Base-by-base conservation (phyloP, 306 rosid species). In the Castanea crenata region DNA sequence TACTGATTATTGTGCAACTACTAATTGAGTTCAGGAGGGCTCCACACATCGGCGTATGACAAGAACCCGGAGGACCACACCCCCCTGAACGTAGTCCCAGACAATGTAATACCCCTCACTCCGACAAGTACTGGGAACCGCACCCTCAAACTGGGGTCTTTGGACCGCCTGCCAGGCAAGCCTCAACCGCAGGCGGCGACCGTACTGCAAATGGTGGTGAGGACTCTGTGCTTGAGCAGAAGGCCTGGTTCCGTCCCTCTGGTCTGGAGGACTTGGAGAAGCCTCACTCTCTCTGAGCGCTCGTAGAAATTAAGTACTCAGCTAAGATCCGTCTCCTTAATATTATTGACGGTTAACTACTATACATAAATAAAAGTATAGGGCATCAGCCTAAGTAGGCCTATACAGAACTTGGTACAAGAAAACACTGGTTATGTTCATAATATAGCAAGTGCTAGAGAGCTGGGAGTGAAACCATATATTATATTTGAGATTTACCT, bases 251-350 rank as follows among this genome's bases (percentile, higher is more conserved):
- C 69, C 98, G 98, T 69, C 99, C 92, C 19, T 81, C 89, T 27
- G 79, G 96, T 59, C 83, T 96, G 0, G 99, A 96, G 96, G 99
- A 96, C 87, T 79, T 89, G 79, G 99, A 96, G 93, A 96, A 90
- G 90, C 98, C 98, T 44, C 80, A 86, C 87, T 3, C 49, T 3
- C 49, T 18, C 16, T 35, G 27, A 67, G 3, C 25, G 0, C 72
- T 4, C 21, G 1, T 3, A 67, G 11, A 41, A 41, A 41, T 2
- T 49, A 35, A 67, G 72, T 46, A 29, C 34, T 27, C 61, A 35
- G 21, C 54, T 49, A 12, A 49, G 54, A 49, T 0, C 54, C 54
- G 54, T 49, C 54, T 49, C 54, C 54, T 0, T 49, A 49, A 49
- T 49, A 49, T 12, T 49, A 49, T 49, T 49, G 54, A 49, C 54